These are phyloP conservation scores for Gracilariopsis chorda DNA, from an alignment of 23 red algal species.

Conservation along the genomic window DNA sequence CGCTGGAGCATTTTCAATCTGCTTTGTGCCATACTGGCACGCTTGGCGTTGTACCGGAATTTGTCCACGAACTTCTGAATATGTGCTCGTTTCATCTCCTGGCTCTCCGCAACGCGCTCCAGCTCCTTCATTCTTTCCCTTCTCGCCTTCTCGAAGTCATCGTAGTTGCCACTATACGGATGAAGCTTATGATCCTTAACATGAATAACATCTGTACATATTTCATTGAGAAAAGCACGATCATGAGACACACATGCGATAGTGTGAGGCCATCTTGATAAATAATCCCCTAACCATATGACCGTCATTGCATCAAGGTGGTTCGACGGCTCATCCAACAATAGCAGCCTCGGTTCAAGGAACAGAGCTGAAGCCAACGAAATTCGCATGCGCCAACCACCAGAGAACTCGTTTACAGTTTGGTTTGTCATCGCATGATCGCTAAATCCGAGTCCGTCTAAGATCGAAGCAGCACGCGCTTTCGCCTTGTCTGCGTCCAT, in stretches of 20 bases:
- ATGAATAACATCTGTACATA: slow-evolving; percentile 89
- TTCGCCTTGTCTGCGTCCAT: slow-evolving; percentile 84
- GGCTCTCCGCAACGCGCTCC: slow-evolving; percentile 62
- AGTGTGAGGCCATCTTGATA: slow-evolving; percentile 79
- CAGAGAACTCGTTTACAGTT: slow-evolving; percentile 78
- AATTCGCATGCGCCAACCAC: slow-evolving; percentile 97
- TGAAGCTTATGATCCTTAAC: slow-evolving; percentile 86
- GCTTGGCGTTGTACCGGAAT: slow-evolving; percentile 90
- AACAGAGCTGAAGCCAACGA: slow-evolving; percentile 85
- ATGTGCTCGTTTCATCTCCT: slow-evolving; percentile 83
- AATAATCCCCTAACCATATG: slow-evolving; percentile 89
- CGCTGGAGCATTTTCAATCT: slow-evolving; percentile 87
- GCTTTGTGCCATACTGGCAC: slow-evolving; percentile 89
- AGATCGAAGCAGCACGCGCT: slow-evolving; percentile 78
- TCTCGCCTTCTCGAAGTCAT: slow-evolving; percentile 85
- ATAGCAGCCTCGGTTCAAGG: slow-evolving; percentile 80
- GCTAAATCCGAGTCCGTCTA: slow-evolving; percentile 90
- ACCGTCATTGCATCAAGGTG: slow-evolving; percentile 88
- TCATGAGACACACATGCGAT: slow-evolving; percentile 94
- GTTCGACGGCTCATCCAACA: slow-evolving; percentile 95
- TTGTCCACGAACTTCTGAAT: slow-evolving; percentile 94
- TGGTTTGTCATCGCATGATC: slow-evolving; percentile 60
- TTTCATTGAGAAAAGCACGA: slow-evolving; percentile 88
- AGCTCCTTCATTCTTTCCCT: slow-evolving; percentile 74
- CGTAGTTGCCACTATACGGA: slow-evolving; percentile 94